Evolutionary conservation across 192 early-diverging fungal species (phyloP).

Genomic region (Linnemannia zychae): DNA sequence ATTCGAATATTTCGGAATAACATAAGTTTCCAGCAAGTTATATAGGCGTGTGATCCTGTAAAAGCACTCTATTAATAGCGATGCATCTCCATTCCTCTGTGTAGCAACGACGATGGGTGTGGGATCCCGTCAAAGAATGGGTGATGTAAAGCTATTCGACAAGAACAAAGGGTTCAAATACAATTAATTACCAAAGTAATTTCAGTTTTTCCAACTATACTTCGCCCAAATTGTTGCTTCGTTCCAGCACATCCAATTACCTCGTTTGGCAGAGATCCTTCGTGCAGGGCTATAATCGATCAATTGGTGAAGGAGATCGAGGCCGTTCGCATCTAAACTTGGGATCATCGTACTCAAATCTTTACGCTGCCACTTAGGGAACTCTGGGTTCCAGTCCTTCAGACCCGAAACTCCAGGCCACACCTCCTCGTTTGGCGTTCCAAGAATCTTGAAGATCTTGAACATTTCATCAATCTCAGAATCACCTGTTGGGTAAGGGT

Average conservation of each 20-base stretch:
- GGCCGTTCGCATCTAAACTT: constrained; percentile 70
- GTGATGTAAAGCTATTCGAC: constrained; percentile 66
- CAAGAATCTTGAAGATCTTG: constrained; percentile 88
- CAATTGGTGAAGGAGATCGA: constrained; percentile 81
- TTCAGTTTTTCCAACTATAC: neutral
- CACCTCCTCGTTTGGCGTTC: constrained; percentile 82
- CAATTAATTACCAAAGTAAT: neutral
- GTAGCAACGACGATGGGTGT: too few species aligned
- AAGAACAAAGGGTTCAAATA: neutral
- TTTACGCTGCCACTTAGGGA: constrained; percentile 79
- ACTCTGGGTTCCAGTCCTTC: constrained; percentile 86
- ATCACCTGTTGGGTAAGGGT: constrained; percentile 62
- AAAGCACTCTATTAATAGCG: too few species aligned
- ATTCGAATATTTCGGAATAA: neutral
- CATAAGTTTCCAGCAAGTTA: neutral
- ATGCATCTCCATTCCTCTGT: neutral
- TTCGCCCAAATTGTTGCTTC: neutral
- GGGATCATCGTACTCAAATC: constrained; percentile 64
- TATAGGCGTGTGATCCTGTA: neutral
- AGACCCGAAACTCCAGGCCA: constrained; percentile 84
- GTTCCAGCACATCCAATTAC: neutral
- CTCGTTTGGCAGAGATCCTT: constrained; percentile 89
- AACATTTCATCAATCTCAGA: constrained; percentile 96
- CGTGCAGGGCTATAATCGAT: constrained; percentile 81
- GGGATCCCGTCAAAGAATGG: constrained; percentile 71